Conservation (phyloP, 1,284 basidiomycete genomes). For the Mycosarcoma mackinlayi region DNA sequence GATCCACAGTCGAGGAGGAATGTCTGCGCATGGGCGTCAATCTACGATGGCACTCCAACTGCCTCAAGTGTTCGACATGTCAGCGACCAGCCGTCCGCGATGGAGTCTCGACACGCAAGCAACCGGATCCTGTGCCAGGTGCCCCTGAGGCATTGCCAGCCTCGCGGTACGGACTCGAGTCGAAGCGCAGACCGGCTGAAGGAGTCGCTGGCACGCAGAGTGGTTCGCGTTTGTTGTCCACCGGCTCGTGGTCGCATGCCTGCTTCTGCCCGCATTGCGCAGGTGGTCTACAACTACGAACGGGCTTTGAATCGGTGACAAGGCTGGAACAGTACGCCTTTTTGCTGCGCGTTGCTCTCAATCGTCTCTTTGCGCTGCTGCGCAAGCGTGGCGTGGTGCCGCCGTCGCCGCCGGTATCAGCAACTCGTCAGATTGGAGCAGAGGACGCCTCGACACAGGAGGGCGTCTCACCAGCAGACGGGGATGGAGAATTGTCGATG, state of each 20-base stretch:
- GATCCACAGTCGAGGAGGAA: constrained; percentile 93
- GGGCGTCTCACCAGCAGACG: constrained; percentile 4
- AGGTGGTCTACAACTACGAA: constrained; percentile 63
- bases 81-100: constrained; percentile 65
- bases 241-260: constrained; percentile 26
- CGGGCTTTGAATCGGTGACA: constrained; percentile 89
- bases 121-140: constrained; percentile 35
- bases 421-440: constrained; percentile 21
- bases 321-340: constrained; percentile 98
- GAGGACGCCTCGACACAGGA: constrained; percentile 13
- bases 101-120: constrained; percentile 31
- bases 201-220: constrained; percentile 12
- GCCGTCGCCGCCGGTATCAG: constrained; percentile 72
- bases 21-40: constrained; percentile 92
- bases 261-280: constrained; percentile 79
- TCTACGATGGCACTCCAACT: constrained; percentile 94
- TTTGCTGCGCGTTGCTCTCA: constrained; percentile 91
- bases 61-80: constrained; percentile 84
- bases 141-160: constrained; percentile 45
- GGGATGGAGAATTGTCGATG: constrained; percentile 50
- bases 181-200: constrained; percentile 28
- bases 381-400: constrained; percentile 91
- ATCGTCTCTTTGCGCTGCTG: constrained; percentile 88
- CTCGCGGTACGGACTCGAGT: constrained; percentile 58
- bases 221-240: constrained; percentile 11